Evolutionary conservation across 768 basidiomycete genomes (phyloP).

Genomic region (Porphyrellus cyaneotinctus): DNA sequence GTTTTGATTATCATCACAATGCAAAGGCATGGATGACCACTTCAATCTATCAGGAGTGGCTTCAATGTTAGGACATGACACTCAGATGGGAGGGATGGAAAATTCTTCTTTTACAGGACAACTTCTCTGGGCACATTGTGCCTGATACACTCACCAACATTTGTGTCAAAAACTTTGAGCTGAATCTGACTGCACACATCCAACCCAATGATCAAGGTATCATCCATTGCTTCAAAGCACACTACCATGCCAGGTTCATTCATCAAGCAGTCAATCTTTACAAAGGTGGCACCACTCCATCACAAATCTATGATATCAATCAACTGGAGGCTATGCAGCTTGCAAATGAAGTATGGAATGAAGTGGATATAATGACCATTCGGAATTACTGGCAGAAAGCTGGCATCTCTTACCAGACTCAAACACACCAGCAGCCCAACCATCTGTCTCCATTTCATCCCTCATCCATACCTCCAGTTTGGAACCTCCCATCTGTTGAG

Average conservation of each 20-base stretch:
- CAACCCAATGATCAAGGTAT: conserved; percentile 32
- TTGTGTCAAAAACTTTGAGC: conserved; percentile 7
- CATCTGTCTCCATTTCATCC: background rate
- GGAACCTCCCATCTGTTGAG: no score
- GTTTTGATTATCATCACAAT: background rate
- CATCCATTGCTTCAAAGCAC: background rate
- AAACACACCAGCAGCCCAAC: background rate
- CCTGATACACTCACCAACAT: conserved; percentile 25
- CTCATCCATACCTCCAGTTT: background rate
- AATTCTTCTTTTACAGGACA: conserved; percentile 1
- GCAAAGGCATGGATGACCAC: background rate
- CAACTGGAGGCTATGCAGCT: background rate
- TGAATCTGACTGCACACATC: conserved; percentile 23
- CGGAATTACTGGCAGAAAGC: background rate
- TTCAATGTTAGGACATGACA: background rate
- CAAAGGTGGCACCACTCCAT: background rate
- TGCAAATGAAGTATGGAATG: background rate
- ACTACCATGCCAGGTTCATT: conserved; percentile 1
- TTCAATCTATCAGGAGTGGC: no score
- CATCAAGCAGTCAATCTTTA: background rate
- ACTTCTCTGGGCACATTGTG: conserved; percentile 19
- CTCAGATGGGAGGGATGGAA: background rate
- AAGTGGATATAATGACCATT: background rate
- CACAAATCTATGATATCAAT: background rate
- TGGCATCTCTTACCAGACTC: background rate